A percentile compares a stretch with the other conserved stretches of the same genome.
Evolutionary conservation across 139 green algal genomes (phyloP).

Genomic region (Chloropicon primus): DNA sequence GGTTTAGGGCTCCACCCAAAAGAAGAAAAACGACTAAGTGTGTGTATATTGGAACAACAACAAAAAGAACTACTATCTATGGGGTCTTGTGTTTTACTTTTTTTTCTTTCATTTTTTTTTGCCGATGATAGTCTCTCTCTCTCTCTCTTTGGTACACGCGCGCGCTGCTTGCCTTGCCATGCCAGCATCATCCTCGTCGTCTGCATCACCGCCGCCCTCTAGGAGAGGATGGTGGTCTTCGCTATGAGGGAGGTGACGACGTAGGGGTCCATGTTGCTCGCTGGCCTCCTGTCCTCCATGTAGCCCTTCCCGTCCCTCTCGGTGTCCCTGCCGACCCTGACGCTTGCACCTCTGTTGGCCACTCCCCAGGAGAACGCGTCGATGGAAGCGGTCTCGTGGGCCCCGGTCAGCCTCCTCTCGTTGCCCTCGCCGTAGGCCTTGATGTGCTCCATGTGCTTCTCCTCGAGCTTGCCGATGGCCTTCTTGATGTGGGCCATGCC

Average conservation of each 20-base stretch:
- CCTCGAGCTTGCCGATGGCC: constrained; percentile 78
- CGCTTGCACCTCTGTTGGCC: constrained; percentile 87
- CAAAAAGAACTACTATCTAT: not conserved
- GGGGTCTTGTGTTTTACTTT: too few relatives aligned
- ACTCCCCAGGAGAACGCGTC: constrained; percentile 93
- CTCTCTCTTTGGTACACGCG: too few relatives aligned
- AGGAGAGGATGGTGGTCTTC: constrained; percentile 49
- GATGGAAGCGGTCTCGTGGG: constrained; percentile 79
- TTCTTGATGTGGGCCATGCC: constrained; percentile 64
- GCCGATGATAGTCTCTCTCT: too few relatives aligned
- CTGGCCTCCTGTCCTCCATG: constrained; percentile 89
- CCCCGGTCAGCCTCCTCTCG: constrained; percentile 89
- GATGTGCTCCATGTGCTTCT: constrained; percentile 59
- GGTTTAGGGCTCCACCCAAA: too few relatives aligned
- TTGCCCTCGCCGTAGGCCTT: constrained; percentile 82
- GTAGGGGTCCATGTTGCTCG: constrained; percentile 80
- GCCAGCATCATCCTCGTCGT: too few relatives aligned
- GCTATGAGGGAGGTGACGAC: constrained; percentile 24
- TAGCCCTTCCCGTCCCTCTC: constrained; percentile 61
- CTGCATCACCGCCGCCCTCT: too few relatives aligned
- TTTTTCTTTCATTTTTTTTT: too few relatives aligned
- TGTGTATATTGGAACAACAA: too few relatives aligned
- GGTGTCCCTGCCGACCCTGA: constrained; percentile 65
- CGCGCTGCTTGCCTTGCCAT: too few relatives aligned
- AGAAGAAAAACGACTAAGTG: not conserved